Base-by-base conservation (phyloP, 345 rosid genomes). In the Lepidium africanum region DNA sequence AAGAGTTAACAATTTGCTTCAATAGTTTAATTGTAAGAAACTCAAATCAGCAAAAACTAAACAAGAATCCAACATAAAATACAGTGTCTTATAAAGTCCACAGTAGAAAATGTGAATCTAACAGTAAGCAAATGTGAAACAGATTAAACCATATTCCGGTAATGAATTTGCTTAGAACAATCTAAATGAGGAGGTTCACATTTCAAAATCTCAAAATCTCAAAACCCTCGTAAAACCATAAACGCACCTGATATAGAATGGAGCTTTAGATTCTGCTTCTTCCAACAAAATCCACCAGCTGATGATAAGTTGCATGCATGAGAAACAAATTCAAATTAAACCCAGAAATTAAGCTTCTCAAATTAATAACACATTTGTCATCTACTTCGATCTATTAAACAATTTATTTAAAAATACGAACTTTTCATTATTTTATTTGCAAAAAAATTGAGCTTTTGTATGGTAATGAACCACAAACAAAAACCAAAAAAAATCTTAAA, bases 251-350 rank as follows among this genome's bases (percentile, higher is more conserved):
- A 49, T 33, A 75, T 69, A 63, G 78, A 55, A 4, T n/a, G 60
- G n/a, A 69, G 35, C 65, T 69, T 75, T 62, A 63, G 39, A 35
- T 63, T 69, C 70, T 75, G 69, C 16, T 69, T 75, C 74, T 4
- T 69, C 66, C 52, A 75, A 16, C 25, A 47, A 56, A 62, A 36
- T 23, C 74, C 74, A 62, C 70, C 53, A 46, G 55, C 70, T 75
- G 74, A 46, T 45, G 66, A 46, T 60, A 60, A 32, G 19, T 59
- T 67, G 39, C 66, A 75, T 75, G 78, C 78, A 75, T 69, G 60
- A 68, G 3, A 68, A 48, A 54, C 37, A 47, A 52, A 51, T 42
- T 42, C 40, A 58, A 33, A 59, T 65, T 38, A 57, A 35, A 4
- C 19, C 36, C 68, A 19, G 35, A 59, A 37, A 19, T 39, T 15